Percentiles rank a stretch among this genome's conserved stretches.
These are phyloP conservation scores for Cladosporium sp. DNA, from an alignment of 2,329 filamentous ascomycete species.

Conservation along the genomic window DNA sequence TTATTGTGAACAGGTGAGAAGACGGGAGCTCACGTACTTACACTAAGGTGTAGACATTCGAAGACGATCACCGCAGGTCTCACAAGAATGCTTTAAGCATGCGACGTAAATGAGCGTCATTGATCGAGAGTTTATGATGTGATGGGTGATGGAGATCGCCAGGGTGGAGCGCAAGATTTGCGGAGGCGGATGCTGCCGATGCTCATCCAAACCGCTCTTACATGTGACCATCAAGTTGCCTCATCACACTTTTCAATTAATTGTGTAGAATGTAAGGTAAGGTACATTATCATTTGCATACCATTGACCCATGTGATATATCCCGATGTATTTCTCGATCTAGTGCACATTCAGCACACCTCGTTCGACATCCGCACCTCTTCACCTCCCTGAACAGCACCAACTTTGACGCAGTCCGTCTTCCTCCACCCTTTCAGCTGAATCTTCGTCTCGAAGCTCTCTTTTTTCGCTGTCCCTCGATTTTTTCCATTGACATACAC, in stretches of 20 bases:
- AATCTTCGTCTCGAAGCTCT: slow-evolving; percentile 9
- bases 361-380: slow-evolving; percentile 1
- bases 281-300: too few species aligned
- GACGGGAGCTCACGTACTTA: not conserved
- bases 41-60: not conserved
- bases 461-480: not conserved
- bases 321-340: too few species aligned
- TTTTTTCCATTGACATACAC: slow-evolving; percentile 17
- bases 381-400: slow-evolving; percentile 2
- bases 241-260: too few species aligned
- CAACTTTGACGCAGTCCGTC: not conserved
- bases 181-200: slow-evolving; percentile 7
- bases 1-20: not conserved
- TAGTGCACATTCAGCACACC: not conserved
- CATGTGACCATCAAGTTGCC: too few species aligned
- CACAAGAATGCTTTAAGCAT: slow-evolving; percentile 1
- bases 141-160: not conserved
- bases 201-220: too few species aligned
- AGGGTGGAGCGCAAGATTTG: not conserved
- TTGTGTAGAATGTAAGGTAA: too few species aligned
- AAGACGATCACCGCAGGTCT: not conserved
- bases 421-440: not conserved
- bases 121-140: slow-evolving; percentile 4
- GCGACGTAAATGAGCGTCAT: slow-evolving; percentile 12
- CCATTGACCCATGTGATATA: too few species aligned